Conservation (phyloP, 2,329 filamentous ascomycete genomes). For the Fusarium setosum region DNA sequence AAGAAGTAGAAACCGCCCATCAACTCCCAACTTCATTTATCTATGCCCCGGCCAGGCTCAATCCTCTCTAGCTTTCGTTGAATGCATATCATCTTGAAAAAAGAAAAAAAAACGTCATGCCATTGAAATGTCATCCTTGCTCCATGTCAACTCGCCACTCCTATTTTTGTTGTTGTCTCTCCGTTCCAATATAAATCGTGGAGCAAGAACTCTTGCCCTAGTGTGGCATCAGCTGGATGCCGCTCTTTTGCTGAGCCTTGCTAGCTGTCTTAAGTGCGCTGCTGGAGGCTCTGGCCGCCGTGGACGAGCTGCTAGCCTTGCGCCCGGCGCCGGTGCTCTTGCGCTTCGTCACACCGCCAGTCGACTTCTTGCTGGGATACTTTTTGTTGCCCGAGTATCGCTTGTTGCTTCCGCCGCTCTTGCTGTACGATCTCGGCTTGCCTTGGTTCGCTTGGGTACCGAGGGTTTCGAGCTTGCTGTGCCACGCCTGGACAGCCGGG, state of each 20-base stretch:
- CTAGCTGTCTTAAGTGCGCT: constrained; percentile 40
- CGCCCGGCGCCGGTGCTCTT: constrained; percentile 43
- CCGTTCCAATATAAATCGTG: neutral
- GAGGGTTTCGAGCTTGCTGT: constrained; percentile 46
- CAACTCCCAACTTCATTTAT: constrained; percentile 26
- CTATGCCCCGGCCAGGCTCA: constrained; percentile 7
- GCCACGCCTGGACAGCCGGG: constrained; percentile 49
- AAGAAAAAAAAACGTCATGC: constrained; percentile 17
- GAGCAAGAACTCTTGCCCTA: neutral
- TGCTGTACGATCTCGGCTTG: constrained; percentile 40
- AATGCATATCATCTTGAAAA: constrained; percentile 24
- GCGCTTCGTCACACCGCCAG: constrained; percentile 46
- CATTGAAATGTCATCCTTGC: constrained; percentile 29
- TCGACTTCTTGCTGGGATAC: constrained; percentile 44
- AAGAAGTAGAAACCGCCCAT: constrained; percentile 24
- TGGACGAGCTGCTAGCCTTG: constrained; percentile 46
- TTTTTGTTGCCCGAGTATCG: constrained; percentile 44
- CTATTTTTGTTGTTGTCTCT: neutral
- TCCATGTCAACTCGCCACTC: constrained; percentile 7
- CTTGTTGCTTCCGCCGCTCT: constrained; percentile 44
- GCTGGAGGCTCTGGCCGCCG: constrained; percentile 35
- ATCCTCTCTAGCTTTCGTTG: constrained; percentile 11
- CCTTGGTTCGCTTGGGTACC: constrained; percentile 41
- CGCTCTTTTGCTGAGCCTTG: constrained; percentile 48
- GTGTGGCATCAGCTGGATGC: constrained; percentile 51